These are phyloP conservation scores for Ogataea corticis DNA, from an alignment of 805 yeast genomes.

Conservation along the genomic window DNA sequence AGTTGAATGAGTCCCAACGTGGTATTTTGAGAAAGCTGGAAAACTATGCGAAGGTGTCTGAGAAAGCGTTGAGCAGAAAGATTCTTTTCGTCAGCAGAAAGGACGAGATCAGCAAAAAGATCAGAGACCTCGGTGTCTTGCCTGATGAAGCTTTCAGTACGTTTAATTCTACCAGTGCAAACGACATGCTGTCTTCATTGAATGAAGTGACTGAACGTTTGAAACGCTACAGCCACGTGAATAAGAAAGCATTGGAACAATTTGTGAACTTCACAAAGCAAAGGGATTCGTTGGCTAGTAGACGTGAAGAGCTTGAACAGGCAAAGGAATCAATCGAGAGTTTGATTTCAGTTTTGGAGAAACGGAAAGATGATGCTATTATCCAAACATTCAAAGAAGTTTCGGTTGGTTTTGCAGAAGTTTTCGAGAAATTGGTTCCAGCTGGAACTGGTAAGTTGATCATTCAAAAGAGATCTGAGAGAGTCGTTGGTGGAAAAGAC, in stretches of 20 bases:
- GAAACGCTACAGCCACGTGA: constrained; percentile 70
- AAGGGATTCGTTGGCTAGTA: constrained; percentile 59
- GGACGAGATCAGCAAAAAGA: constrained; percentile 69
- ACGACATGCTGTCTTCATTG: constrained; percentile 52
- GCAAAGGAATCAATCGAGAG: constrained; percentile 74
- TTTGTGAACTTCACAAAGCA: constrained; percentile 71
- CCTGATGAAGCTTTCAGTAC: constrained; percentile 78
- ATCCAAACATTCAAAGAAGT: constrained; percentile 75
- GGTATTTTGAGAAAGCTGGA: constrained; percentile 56
- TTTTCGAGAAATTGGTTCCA: constrained; percentile 83
- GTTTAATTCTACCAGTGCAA: constrained; percentile 45
- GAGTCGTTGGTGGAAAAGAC: constrained; percentile 8
- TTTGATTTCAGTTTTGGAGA: constrained; percentile 66
- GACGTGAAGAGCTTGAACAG: constrained; percentile 67
- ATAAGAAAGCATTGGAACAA: constrained; percentile 88
- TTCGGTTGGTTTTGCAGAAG: constrained; percentile 66
- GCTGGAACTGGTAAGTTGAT: constrained; percentile 74
- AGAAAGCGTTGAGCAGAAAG: constrained; percentile 62
- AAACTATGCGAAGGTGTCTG: constrained; percentile 60
- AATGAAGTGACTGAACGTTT: constrained; percentile 57
- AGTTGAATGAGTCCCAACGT: constrained; percentile 59
- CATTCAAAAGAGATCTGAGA: constrained; percentile 48
- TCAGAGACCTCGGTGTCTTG: constrained; percentile 82
- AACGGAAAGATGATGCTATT: constrained; percentile 82
- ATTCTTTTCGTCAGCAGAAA: constrained; percentile 59